Base-by-base conservation (phyloP, 2,329 filamentous ascomycete genomes). In the Calonectria pteridis region DNA sequence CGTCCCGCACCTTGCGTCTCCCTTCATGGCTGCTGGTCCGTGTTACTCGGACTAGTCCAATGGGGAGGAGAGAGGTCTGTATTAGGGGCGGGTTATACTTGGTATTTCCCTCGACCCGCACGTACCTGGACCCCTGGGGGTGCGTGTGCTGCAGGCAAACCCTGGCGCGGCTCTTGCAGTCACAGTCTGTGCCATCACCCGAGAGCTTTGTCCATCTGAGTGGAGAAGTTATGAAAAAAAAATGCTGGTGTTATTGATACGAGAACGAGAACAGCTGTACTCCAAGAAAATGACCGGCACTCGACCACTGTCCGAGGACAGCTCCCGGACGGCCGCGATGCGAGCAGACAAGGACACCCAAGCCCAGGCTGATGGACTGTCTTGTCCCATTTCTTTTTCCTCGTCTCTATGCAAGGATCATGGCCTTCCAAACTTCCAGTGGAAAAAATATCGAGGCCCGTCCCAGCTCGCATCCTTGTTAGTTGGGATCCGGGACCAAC, bases 391-490 rank as follows among this genome's bases (percentile, higher is more conserved):
- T 73, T 74, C 73, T 43, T 73, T 69, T 69, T 72, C 62, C 53
- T 59, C 35, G 63, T 51, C 67, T 46, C 33, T 43, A 33, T 35
- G 28, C 71, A 74, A 65, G 73, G 76, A 77, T 77, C 68, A 69
- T 58, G 69, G 70, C 28, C 73, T 75, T 73, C 68, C 69, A 77
- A 78, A 68, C 75, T 74, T 78, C 78, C 67, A 71, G 71, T 46
- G 72, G 63, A 70, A 71, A 67, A 71, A 64, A 64, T 67, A 70
- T 76, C 71, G 71, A 77, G 76, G 28, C 69, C 69, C 64, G 69
- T 72, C 70, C 49, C 69, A 73, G 76, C 72, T 73, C 33, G 65
- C 40, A 77, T 77, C 76, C 78, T 73, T 76, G 75, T 77, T 74
- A 73, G 74, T 64, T 49, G 68, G 64, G 51, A 64, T 50, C 63